Conservation (phyloP, 352 stramenopile genomes). For the Phytophthora crassamura region DNA sequence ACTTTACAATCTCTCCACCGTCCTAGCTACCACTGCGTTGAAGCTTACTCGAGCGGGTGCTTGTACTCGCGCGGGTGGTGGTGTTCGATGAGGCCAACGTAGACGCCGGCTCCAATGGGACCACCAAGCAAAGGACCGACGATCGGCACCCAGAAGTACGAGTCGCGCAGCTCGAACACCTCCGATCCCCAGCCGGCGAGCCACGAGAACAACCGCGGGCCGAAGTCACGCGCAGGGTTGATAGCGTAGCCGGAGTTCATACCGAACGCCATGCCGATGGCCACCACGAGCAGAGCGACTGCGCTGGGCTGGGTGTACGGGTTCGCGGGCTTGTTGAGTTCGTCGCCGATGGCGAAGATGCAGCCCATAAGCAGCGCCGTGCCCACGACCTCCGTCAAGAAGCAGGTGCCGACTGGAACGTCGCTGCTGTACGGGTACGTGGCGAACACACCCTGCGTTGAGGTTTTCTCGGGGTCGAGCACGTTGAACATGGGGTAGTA, state of each 20-base stretch:
- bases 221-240: constrained; percentile 69
- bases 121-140: constrained; percentile 55
- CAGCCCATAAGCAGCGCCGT: constrained; percentile 67
- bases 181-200: constrained; percentile 49
- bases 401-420: constrained; percentile 47
- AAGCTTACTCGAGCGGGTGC: constrained; percentile 33
- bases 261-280: constrained; percentile 75
- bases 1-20: constrained; percentile 36
- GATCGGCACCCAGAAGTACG: constrained; percentile 75
- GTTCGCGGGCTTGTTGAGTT: constrained; percentile 60
- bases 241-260: constrained; percentile 78
- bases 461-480: constrained; percentile 52
- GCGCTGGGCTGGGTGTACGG: constrained; percentile 49
- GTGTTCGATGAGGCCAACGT: constrained; percentile 51
- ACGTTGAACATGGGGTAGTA: constrained; percentile 63
- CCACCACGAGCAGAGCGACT: constrained; percentile 62
- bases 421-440: constrained; percentile 57
- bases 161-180: constrained; percentile 43
- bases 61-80: constrained; percentile 63
- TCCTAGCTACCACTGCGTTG: constrained; percentile 14
- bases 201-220: constrained; percentile 51
- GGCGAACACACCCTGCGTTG: constrained; percentile 50
- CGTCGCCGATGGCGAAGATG: constrained; percentile 65
- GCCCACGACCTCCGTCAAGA: constrained; percentile 70
- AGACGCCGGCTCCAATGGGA: constrained; percentile 44